These are phyloP conservation scores for Mycena vulgaris DNA, from an alignment of 768 basidiomycete species.

Conservation along the genomic window DNA sequence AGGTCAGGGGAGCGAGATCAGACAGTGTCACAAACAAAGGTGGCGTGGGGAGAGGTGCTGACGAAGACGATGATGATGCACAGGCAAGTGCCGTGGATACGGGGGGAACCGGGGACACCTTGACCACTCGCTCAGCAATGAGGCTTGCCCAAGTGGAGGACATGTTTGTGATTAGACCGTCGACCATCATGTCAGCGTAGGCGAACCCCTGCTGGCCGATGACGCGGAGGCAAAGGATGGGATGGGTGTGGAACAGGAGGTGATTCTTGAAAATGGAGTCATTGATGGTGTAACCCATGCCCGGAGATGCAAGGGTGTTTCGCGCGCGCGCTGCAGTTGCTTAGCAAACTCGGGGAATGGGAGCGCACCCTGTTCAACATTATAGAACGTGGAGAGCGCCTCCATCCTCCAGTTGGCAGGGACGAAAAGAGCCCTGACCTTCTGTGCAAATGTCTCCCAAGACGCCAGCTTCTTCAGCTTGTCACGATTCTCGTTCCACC, in stretches of 20 bases:
- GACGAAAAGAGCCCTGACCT: too few species aligned
- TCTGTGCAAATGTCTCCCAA: too few species aligned
- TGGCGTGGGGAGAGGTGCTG: neutral
- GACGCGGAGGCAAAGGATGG: constrained; percentile 5
- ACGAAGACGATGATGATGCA: neutral
- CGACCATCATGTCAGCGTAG: neutral
- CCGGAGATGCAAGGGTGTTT: neutral
- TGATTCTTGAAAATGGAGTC: constrained; percentile 13
- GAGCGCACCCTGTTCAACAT: neutral
- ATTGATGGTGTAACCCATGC: neutral
- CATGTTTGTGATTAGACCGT: constrained; percentile 1
- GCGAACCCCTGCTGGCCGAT: neutral
- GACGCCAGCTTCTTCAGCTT: too few species aligned
- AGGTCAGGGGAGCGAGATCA: neutral
- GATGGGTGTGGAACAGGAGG: constrained; percentile 5
- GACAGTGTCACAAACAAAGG: neutral
- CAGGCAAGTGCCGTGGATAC: neutral
- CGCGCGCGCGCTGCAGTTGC: neutral
- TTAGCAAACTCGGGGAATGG: neutral
- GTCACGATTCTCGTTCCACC: too few species aligned
- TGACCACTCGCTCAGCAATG: neutral
- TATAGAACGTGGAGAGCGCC: constrained; percentile 1
- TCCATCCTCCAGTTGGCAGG: neutral
- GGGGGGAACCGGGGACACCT: neutral
- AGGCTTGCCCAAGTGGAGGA: constrained; percentile 1